These are phyloP conservation scores for Dicorynia guianensis DNA, from an alignment of 306 rosid genomes.

Conservation along the genomic window DNA sequence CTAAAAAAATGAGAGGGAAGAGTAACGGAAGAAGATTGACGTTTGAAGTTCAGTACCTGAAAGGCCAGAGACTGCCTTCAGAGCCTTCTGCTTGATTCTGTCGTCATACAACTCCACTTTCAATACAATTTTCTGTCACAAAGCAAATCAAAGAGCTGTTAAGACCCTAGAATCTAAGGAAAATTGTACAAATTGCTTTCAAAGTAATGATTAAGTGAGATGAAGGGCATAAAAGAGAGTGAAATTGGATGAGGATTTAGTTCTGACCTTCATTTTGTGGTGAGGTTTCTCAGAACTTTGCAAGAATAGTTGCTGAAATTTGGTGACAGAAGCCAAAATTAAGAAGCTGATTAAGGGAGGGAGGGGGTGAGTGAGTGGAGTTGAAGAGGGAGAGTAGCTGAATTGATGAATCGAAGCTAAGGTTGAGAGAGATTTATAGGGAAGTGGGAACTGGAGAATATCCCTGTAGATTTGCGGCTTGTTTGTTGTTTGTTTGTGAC, in stretches of 20 bases:
- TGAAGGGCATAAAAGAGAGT: not conserved
- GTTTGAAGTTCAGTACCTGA: slow-evolving; percentile 49
- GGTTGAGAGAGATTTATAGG: slow-evolving; percentile 31
- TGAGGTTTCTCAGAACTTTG: slow-evolving; percentile 41
- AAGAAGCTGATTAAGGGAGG: not conserved
- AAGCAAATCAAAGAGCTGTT: slow-evolving; percentile 12
- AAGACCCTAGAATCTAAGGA: slow-evolving; percentile 12
- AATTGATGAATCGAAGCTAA: not conserved
- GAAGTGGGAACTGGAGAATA: too few relatives aligned
- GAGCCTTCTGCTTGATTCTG: slow-evolving; percentile 58
- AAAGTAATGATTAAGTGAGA: not conserved
- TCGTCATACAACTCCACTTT: slow-evolving; percentile 60
- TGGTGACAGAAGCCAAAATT: not conserved
- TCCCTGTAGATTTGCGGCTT: too few relatives aligned
- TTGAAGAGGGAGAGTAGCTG: not conserved
- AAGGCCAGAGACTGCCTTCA: slow-evolving; percentile 73
- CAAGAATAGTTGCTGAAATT: slow-evolving; percentile 14
- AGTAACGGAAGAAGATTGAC: not conserved
- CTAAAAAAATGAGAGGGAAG: not conserved
- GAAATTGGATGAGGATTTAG: not conserved
- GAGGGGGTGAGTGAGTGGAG: not conserved
- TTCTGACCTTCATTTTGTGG: not conserved
- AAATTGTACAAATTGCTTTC: not conserved
- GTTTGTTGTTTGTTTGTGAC: too few relatives aligned
- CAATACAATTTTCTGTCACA: slow-evolving; percentile 71